Percentiles rank a stretch among this genome's conserved stretches.
Evolutionary conservation across 2,329 filamentous ascomycete species (phyloP).

Genomic region (Ilyonectria robusta): DNA sequence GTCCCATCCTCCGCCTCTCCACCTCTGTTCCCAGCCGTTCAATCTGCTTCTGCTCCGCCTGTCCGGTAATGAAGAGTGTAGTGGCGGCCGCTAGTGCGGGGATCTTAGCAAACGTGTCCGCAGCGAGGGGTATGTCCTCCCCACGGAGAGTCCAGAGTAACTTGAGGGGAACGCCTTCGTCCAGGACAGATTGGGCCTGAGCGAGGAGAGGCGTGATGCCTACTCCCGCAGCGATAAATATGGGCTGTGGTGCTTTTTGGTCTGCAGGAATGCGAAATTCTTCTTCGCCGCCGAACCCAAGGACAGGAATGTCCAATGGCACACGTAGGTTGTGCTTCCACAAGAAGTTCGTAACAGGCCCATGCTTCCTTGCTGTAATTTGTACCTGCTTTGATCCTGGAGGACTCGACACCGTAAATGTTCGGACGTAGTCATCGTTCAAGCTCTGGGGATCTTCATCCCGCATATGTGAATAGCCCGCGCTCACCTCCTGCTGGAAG

Average conservation of each 20-base stretch:
- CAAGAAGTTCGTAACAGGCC: conserved; percentile 76
- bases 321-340: conserved; percentile 68
- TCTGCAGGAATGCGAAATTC: conserved; percentile 56
- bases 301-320: conserved; percentile 74
- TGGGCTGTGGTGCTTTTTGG: conserved; percentile 47
- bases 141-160: conserved; percentile 78
- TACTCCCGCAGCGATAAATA: conserved; percentile 84
- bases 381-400: conserved; percentile 71
- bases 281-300: conserved; percentile 79
- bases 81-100: conserved; percentile 66
- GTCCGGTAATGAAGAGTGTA: conserved; percentile 76
- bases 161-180: conserved; percentile 56
- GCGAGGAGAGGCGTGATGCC: conserved; percentile 87
- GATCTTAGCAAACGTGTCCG: conserved; percentile 69
- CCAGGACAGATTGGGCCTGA: conserved; percentile 68
- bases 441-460: conserved; percentile 83
- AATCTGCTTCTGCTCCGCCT: conserved; percentile 49
- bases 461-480: conserved; percentile 86
- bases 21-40: conserved; percentile 54
- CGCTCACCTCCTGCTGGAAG: conserved; percentile 77
- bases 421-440: conserved; percentile 88
- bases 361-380: conserved; percentile 79
- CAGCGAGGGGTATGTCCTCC: conserved; percentile 74
- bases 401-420: conserved; percentile 82
- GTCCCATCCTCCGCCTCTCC: conserved; percentile 55